Base-by-base conservation (phyloP, 2,329 filamentous ascomycete species). In the Scedosporium dehoogii region DNA sequence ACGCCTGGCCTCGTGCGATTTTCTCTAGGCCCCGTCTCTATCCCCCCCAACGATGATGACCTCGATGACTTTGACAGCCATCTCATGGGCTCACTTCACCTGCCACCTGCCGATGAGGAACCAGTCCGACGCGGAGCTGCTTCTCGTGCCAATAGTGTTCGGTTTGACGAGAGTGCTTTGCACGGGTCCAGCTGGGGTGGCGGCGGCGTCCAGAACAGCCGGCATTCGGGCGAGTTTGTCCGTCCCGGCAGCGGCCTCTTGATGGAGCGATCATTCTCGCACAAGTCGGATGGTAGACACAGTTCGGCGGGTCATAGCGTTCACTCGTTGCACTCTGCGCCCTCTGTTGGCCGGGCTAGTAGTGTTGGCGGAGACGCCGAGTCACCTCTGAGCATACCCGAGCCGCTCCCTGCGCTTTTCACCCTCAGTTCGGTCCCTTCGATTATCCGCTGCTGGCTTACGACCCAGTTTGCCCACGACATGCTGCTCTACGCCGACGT, bases 391-490 rank as follows among this genome's bases (percentile, higher is more conserved):
- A 86, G 90, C 62, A 85, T 87, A 27, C 87, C 88, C 27, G 85
- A 84, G 51, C 89, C 93, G 51, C 90, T 92, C 18, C 91, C 92
- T 42, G 91, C 91, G 7, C 81, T 97, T 63, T 91, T 92, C 71
- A 83, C 96, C 60, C 80, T 97, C 16, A 92, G 93, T 12, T 89
- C 92, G 6, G 92, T 96, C 5, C 94, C 94, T 5, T 91, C 92
- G 33, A 96, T 99, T 67, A 90, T 97, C 63, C 88, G 94, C 65
- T 99, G 94, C 77, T 97, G 94, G 92, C 80, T 97, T 68, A 93
- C 90, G 27, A 89, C 87, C 42, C 88, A 91, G 69, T 97, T 96
- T 75, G 93, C 92, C 14, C 93, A 96, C 71, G 87, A 89, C 66
- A 89, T 91, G 9, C 82, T 97, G 16, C 80, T 97, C 4, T 97